Evolutionary conservation across 1,139 yeast genomes (phyloP).

Genomic region (Spathaspora jeffriesii): DNA sequence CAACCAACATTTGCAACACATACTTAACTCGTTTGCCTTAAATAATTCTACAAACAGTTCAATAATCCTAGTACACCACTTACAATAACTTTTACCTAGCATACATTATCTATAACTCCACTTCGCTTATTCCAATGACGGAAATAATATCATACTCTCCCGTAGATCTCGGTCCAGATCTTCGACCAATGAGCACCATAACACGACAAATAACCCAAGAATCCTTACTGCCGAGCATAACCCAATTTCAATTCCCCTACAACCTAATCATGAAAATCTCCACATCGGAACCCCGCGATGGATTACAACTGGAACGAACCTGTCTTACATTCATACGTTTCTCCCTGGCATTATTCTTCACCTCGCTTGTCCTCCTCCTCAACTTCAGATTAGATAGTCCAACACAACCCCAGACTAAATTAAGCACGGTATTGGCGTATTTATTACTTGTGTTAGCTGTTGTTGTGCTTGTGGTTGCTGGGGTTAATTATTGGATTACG

Average conservation of each 20-base stretch:
- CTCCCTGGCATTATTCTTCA: constrained; percentile 47
- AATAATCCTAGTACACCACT: too few species aligned
- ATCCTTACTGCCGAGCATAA: not conserved
- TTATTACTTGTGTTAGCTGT: constrained; percentile 38
- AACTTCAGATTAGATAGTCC: constrained; percentile 47
- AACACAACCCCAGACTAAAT: constrained; percentile 4
- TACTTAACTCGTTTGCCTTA: too few species aligned
- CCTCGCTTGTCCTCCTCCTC: constrained; percentile 53
- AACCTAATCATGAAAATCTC: constrained; percentile 39
- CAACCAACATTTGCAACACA: too few species aligned
- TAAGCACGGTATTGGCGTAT: too few species aligned
- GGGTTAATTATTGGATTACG: constrained; percentile 46
- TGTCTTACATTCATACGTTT: constrained; percentile 55
- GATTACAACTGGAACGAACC: constrained; percentile 61
- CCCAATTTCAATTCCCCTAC: constrained; percentile 16
- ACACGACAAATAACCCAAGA: not conserved
- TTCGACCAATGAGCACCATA: constrained; percentile 1
- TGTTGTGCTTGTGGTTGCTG: constrained; percentile 39
- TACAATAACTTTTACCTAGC: too few species aligned
- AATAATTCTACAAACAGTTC: not conserved
- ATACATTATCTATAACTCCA: not conserved
- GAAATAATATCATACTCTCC: not conserved
- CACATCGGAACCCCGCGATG: constrained; percentile 62
- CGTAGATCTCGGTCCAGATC: not conserved
- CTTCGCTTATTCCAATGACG: not conserved